Base-by-base conservation (phyloP, 139 green algal genomes). In the Coccomyxa sp. region DNA sequence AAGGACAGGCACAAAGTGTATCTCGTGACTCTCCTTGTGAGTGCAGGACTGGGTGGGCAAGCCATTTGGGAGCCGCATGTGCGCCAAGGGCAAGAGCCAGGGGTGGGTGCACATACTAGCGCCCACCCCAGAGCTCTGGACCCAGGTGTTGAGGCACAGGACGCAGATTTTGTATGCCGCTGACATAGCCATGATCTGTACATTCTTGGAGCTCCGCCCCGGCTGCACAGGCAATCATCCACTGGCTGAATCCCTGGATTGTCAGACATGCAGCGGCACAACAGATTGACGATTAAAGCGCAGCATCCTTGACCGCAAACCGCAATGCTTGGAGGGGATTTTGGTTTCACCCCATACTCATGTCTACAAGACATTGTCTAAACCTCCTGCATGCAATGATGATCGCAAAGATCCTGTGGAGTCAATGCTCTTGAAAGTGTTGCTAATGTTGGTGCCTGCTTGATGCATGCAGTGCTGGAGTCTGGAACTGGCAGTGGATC, bases 41-140 rank as follows among this genome's bases (percentile, higher is more conserved):
- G 71, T n/a, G 77, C 87, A 96, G 92, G 91, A 94, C 60, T 98
- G 94, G 94, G 86, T 98, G 1, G 95, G 95, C 11, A 82, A 85
- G 67, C 88, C 89, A 0, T 98, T 92, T 79, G 96, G 96, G 82
- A 90, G 81, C 85, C 92, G 87, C 28, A 91, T 93, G 76, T 85
- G 63, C 57, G 82, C 88, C 45, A 89, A 87, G 82, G 81, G 83
- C 13, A 74, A 71, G 11, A 58, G 30, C 0, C 28, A 31, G 17
- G 93, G 93, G 17, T 98, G 90, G 87, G 83, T 98, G 17, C 90
- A 94, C 77, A 84, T 98, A 25, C 89, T 98, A 77, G 89, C 88
- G 0, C 94, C 93, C 45, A 98, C 94, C 1, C 90, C 94, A 0
- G 95, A 98, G 88, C 91, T 99, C 0, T 99, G 96, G 96, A 98